These are phyloP conservation scores for Fusarium aywerte DNA, from an alignment of 2,329 filamentous ascomycete species.

Conservation along the genomic window DNA sequence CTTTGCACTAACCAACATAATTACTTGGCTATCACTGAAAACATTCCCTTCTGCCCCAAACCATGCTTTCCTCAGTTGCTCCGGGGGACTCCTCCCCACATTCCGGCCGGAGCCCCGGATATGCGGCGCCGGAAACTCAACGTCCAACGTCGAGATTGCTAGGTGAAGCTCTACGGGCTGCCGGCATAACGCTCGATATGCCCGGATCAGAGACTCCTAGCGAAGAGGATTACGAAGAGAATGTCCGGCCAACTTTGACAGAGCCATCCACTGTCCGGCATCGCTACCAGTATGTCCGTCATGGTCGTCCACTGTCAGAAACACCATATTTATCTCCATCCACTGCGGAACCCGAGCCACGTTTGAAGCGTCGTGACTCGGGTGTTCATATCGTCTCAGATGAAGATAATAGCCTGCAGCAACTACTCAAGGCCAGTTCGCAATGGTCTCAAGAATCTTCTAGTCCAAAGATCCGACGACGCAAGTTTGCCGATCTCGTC, in stretches of 20 bases:
- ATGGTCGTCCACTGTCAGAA: slow-evolving; percentile 3
- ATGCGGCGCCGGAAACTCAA: slow-evolving; percentile 9
- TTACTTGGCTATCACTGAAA: not conserved
- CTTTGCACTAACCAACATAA: not conserved
- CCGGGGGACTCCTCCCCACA: slow-evolving; percentile 17
- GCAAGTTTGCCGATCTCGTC: slow-evolving; percentile 63
- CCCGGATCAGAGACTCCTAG: slow-evolving; percentile 55
- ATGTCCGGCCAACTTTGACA: slow-evolving; percentile 45
- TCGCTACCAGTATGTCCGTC: slow-evolving; percentile 29
- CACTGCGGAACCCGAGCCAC: slow-evolving; percentile 1
- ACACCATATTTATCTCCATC: slow-evolving; percentile 25
- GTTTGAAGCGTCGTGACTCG: slow-evolving; percentile 41
- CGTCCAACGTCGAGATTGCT: slow-evolving; percentile 42
- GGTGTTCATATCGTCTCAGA: slow-evolving; percentile 46
- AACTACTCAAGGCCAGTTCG: slow-evolving; percentile 44
- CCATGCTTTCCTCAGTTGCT: slow-evolving; percentile 25
- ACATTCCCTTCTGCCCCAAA: not conserved
- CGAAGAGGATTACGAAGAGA: slow-evolving; percentile 60
- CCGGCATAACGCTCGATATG: slow-evolving; percentile 40
- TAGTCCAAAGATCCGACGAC: slow-evolving; percentile 24
- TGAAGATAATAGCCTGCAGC: slow-evolving; percentile 46
- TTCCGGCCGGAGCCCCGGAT: slow-evolving; percentile 21
- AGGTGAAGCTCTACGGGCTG: slow-evolving; percentile 44
- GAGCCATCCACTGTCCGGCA: slow-evolving; percentile 34
- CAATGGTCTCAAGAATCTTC: slow-evolving; percentile 38